Evolutionary conservation across 1,284 basidiomycete species (phyloP).

Genomic region (Bondarzewia mesenterica): DNA sequence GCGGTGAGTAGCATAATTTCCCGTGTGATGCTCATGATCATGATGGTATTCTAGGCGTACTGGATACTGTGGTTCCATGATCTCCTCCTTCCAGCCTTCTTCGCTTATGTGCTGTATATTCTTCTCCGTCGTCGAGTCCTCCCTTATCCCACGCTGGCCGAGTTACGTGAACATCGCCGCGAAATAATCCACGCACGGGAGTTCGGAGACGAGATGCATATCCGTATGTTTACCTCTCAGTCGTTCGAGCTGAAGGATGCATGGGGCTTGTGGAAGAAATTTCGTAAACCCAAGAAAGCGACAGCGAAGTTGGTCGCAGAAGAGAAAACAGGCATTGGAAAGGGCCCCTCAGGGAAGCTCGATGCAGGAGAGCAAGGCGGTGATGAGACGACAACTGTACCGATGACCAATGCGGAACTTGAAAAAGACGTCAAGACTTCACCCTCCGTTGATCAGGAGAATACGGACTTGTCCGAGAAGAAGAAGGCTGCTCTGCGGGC

Average conservation of each 20-base stretch:
- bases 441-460: not conserved
- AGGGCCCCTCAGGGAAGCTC: constrained; percentile 3
- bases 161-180: constrained; percentile 42
- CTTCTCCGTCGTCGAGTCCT: constrained; percentile 42
- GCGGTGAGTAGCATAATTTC: constrained; percentile 29
- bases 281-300: constrained; percentile 18
- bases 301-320: constrained; percentile 21
- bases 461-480: not conserved
- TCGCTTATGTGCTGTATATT: constrained; percentile 38
- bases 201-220: constrained; percentile 42
- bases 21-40: constrained; percentile 6
- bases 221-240: constrained; percentile 36
- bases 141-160: constrained; percentile 44
- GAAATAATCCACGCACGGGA: constrained; percentile 40
- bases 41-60: constrained; percentile 33
- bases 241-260: constrained; percentile 41
- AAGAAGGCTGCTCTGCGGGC: constrained; percentile 30
- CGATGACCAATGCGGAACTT: not conserved
- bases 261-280: constrained; percentile 39
- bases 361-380: not conserved
- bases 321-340: constrained; percentile 15
- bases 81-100: constrained; percentile 42
- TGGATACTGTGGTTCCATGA: constrained; percentile 60
- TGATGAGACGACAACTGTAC: not conserved
- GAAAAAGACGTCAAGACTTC: not conserved